Conservation (phyloP, 177 flowering plant genomes). For the Telopea speciosissima region DNA sequence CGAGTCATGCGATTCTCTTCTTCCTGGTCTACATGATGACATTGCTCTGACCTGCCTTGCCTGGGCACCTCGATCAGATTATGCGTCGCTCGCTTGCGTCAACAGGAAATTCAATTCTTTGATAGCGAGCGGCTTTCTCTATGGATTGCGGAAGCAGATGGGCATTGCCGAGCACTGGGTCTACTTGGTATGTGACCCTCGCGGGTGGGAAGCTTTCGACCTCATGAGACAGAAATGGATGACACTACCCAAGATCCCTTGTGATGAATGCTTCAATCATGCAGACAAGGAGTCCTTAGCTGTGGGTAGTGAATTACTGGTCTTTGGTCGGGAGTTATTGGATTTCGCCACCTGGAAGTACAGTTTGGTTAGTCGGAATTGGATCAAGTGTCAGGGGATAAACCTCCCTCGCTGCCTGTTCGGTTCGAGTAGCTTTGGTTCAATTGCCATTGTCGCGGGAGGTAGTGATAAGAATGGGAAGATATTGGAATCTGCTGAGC, state of each 20-base stretch:
- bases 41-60: constrained; percentile 48
- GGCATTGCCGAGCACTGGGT: constrained; percentile 51
- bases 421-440: constrained; percentile 40
- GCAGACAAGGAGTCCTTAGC: constrained; percentile 62
- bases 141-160: constrained; percentile 35
- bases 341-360: constrained; percentile 53
- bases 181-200: constrained; percentile 43
- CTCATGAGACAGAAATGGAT: constrained; percentile 39
- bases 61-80: constrained; percentile 38
- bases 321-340: constrained; percentile 47
- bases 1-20: constrained; percentile 37
- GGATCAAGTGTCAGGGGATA: constrained; percentile 46
- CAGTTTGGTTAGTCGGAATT: constrained; percentile 23
- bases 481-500: constrained; percentile 43
- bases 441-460: constrained; percentile 53
- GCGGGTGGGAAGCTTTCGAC: constrained; percentile 54
- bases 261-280: constrained; percentile 54
- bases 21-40: constrained; percentile 52
- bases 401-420: constrained; percentile 48
- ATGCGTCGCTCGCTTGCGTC: constrained; percentile 35
- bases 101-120: constrained; percentile 33
- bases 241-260: constrained; percentile 46
- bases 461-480: constrained; percentile 49
- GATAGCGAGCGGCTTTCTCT: constrained; percentile 38
- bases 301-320: constrained; percentile 50